Evolutionary conservation across 225 moss, liverwort and hornwort species (phyloP).

Genomic region (Pseudisothecium myosuroides): DNA sequence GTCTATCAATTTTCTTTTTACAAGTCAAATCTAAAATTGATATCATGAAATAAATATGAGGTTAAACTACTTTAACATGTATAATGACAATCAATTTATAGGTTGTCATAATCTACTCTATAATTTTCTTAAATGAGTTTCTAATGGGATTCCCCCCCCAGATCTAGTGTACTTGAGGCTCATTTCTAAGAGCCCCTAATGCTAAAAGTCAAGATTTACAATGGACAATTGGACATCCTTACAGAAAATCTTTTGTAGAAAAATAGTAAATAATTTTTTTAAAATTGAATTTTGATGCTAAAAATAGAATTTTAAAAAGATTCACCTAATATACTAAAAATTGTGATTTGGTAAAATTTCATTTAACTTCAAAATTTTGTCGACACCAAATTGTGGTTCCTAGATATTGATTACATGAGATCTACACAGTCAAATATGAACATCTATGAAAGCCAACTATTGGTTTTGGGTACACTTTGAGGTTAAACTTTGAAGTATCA

Average conservation of each 20-base stretch:
- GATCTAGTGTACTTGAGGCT: neutral
- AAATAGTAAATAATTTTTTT: no score
- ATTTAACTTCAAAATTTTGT: neutral
- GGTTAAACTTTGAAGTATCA: neutral
- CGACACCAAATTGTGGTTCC: rapidly evolving
- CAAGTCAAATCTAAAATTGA: neutral
- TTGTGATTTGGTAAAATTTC: neutral
- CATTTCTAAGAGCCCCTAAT: neutral
- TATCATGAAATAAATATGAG: neutral
- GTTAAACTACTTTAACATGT: neutral
- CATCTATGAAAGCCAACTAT: neutral
- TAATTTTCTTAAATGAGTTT: neutral
- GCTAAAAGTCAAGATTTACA: neutral
- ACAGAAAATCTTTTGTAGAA: neutral
- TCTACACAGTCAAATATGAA: neutral
- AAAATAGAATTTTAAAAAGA: rapidly evolving
- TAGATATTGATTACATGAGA: neutral
- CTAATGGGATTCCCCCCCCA: neutral
- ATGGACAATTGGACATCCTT: neutral
- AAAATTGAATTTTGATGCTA: neutral
- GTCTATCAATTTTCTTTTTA: neutral
- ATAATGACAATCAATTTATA: neutral
- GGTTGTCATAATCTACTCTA: neutral
- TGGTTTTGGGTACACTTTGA: neutral
- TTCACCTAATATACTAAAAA: neutral